A percentile compares a stretch with the other conserved stretches of the same genome.
These are phyloP conservation scores for Flaveria sonorensis DNA, from an alignment of 129 eudicot genomes.

Conservation along the genomic window DNA sequence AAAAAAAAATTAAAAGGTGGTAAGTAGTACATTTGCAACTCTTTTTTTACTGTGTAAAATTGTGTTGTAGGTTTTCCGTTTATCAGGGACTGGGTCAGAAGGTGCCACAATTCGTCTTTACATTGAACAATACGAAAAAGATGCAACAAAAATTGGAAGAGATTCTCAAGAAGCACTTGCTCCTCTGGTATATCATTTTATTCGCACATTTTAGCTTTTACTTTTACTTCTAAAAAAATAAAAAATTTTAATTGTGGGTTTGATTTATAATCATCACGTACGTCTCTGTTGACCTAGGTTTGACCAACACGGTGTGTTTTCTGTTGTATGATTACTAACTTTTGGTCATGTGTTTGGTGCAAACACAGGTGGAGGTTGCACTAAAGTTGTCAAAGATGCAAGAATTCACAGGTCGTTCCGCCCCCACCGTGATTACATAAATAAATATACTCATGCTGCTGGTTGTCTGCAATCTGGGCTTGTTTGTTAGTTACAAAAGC, in stretches of 20 bases:
- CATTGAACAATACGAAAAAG: constrained; percentile 84
- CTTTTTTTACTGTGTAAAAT: background rate
- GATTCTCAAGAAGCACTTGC: constrained; percentile 86
- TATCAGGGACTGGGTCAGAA: constrained; percentile 89
- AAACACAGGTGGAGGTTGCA: constrained; percentile 73
- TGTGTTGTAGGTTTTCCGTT: constrained; percentile 68
- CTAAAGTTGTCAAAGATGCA: constrained; percentile 83
- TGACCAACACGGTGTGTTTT: background rate
- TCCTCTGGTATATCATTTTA: constrained; percentile 56
- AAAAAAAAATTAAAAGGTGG: background rate
- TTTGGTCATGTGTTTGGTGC: background rate
- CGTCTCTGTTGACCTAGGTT: background rate
- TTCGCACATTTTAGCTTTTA: background rate
- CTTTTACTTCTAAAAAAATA: too few species aligned
- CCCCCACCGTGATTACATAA: constrained; percentile 77
- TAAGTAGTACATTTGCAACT: background rate
- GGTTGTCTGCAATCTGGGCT: constrained; percentile 1
- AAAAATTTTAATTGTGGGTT: too few species aligned
- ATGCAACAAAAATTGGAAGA: constrained; percentile 72
- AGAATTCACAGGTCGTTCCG: constrained; percentile 78
- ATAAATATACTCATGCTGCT: constrained; percentile 4
- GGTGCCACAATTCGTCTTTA: constrained; percentile 90
- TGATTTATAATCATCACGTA: too few species aligned
- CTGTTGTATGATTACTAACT: background rate
- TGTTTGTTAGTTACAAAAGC: constrained; percentile 17